Evolutionary conservation across 2,329 filamentous ascomycete species (phyloP), one percentile per base, ranked within the genome.

Genomic region (Cytospora piceicola): DNA sequence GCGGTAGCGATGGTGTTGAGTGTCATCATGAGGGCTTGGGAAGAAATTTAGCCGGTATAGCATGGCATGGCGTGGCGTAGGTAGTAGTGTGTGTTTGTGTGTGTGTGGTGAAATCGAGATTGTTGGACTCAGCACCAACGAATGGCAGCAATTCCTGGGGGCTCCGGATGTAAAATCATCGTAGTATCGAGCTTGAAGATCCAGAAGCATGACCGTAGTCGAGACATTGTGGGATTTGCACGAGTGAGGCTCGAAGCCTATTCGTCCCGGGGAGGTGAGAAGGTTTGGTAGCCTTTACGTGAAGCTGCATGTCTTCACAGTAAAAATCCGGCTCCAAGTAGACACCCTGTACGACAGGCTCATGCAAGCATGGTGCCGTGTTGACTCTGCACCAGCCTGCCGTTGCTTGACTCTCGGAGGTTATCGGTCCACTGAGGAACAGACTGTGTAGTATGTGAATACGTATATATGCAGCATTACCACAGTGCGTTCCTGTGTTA

Each of bases 361-460:
- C 56, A 65, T 63, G 62, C 61, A 61, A 63, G 53, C 51, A 29
- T 67, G 59, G 67, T 56, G 51, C 46, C 8, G 58, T 65, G 57
- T 62, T 57, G 42, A 30, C 27, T 57, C 6, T 61, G 53, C 66
- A 68, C 69, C 69, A 69, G 71, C 70, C 69, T 71, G 69, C 70
- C 59, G 65, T 67, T 69, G 70, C 67, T 71, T 67, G 64, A 70
- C 39, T n/a, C 9, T 46, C 24, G 63, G 51, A n/a, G 17, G 46
- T 49, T 49, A 24, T 24, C 24, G 46, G 46, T 24, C 46, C 46
- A 49, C 46, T 22, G 46, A 32, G 49, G 30, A 14, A 27, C 20
- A 46, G 17, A 9, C 29, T 24, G 24, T n/a, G 20, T 15, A 22
- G 57, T 59, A n/a, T 42, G 39, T n/a, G 15, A 4, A 4, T 9